Evolutionary conservation across 2,329 filamentous ascomycete species (phyloP).

Genomic region (Kalmusia sp.): DNA sequence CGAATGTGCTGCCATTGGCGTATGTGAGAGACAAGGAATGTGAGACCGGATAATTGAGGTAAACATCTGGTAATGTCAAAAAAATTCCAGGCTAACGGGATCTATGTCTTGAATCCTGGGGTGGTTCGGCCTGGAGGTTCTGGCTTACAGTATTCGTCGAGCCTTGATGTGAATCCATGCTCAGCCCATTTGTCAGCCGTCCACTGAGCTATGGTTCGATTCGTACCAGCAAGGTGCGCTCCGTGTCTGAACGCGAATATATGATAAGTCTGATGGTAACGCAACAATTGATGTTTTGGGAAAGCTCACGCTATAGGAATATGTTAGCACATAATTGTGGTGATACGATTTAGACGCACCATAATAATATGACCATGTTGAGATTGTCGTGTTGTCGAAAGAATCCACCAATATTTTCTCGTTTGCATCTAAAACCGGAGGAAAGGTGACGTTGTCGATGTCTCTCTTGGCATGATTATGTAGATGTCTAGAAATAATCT

Average conservation of each 20-base stretch:
- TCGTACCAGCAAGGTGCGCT: conserved; percentile 40
- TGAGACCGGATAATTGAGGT: conserved; percentile 47
- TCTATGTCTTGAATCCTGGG: too few relatives aligned
- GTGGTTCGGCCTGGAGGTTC: too few relatives aligned
- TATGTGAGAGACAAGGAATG: conserved; percentile 43
- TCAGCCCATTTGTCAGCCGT: conserved; percentile 46
- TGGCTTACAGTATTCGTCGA: conserved; percentile 48
- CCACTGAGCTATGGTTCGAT: conserved; percentile 50
- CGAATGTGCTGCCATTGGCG: conserved; percentile 42
- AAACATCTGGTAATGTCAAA: conserved; percentile 32
- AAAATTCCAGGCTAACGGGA: conserved; percentile 3
- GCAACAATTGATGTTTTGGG: background rate
- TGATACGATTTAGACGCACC: conserved; percentile 23
- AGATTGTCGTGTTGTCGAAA: conserved; percentile 50
- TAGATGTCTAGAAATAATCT: conserved; percentile 32
- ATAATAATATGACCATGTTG: conserved; percentile 48
- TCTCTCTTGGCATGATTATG: conserved; percentile 38
- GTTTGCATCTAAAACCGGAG: conserved; percentile 42
- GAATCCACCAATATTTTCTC: conserved; percentile 50
- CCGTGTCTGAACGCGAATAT: conserved; percentile 29
- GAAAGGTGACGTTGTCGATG: conserved; percentile 31
- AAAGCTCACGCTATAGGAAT: conserved; percentile 15
- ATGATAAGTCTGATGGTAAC: too few relatives aligned
- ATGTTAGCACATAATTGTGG: conserved; percentile 15
- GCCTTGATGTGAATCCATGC: conserved; percentile 43